A percentile compares a stretch with the other conserved stretches of the same genome.
phyloP scores from a whole-genome alignment of 1,284 basidiomycete genomes.

The Hortiboletus rubellus region DNA sequence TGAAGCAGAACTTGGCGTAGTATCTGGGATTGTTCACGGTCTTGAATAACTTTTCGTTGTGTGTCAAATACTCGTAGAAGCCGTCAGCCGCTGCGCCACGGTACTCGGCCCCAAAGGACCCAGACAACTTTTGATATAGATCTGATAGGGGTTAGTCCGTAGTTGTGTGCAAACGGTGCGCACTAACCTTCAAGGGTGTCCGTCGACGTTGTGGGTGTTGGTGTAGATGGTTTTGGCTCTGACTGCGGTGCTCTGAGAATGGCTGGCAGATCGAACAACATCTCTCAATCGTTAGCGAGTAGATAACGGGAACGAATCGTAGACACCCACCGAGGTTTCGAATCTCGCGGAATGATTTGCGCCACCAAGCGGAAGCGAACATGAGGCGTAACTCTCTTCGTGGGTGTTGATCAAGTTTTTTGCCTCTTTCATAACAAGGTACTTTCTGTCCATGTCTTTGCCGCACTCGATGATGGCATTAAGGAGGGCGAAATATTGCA shows the following conservation, averaged over 20 bases:
- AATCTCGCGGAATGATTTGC: slow-evolving; percentile 7
- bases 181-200: background rate
- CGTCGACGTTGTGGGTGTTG: background rate
- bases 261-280: background rate
- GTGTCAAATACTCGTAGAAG: slow-evolving; percentile 19
- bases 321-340: slow-evolving; percentile 8
- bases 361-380: slow-evolving; percentile 1
- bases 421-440: background rate
- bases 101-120: slow-evolving; percentile 7
- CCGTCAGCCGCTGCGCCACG: slow-evolving; percentile 15
- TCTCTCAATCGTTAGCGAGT: background rate
- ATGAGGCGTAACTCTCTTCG: background rate
- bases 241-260: background rate
- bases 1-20: slow-evolving; percentile 21
- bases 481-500: background rate
- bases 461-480: background rate
- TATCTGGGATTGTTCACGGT: background rate
- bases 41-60: slow-evolving; percentile 13
- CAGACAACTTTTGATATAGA: background rate
- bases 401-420: background rate
- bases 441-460: background rate
- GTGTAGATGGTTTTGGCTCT: background rate
- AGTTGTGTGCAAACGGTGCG: background rate
- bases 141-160: background rate
- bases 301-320: background rate